Evolutionary conservation across 306 rosid species (phyloP), one percentile per base, ranked within the genome.

Genomic region (Cucumis hystrix): DNA sequence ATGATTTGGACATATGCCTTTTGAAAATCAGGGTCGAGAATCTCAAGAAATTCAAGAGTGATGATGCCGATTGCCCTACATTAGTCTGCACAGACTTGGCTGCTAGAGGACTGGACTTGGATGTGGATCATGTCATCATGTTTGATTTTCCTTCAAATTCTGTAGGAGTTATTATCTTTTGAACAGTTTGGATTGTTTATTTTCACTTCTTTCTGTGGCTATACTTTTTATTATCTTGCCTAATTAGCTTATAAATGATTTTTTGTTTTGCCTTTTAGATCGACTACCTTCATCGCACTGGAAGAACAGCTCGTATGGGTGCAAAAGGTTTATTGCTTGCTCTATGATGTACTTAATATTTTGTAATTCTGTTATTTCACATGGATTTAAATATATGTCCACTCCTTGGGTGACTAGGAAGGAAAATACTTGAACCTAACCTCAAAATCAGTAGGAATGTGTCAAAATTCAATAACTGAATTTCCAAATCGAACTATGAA

Each of bases 291-390:
- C 98, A 93, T 78, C 93, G 98, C 83, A 93, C 98, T 0, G 98
- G 98, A 59, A 93, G 98, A 91, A 93, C 97, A 5, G 98, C 98
- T 79, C 98, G 98, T 10, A 93, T 93, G 98, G 97, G 98, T 76
- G 97, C 97, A 57, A 91, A 93, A 91, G 98, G 98, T 93, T 71
- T 16, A 54, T 56, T 40, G 15, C 57, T 11, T 23, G 25, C 33
- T 40, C 54, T 40, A n/a, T 40, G 16, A 40, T 37, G 30, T 67
- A 20, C 21, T 67, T n/a, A 10, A 35, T 40, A 33, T 47, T 67
- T 40, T 20, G n/a, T 67, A 41, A 41, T 17, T 41, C 8, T 40
- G 54, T 7, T 71, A 8, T 71, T 71, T 71, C 60, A 15, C 14
- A 25, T 49, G 43, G 20, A 45, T 23, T n/a, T 40, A 39, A 41